Conservation (phyloP, 1,284 basidiomycete species). For the Ganoderma multipileum region DNA sequence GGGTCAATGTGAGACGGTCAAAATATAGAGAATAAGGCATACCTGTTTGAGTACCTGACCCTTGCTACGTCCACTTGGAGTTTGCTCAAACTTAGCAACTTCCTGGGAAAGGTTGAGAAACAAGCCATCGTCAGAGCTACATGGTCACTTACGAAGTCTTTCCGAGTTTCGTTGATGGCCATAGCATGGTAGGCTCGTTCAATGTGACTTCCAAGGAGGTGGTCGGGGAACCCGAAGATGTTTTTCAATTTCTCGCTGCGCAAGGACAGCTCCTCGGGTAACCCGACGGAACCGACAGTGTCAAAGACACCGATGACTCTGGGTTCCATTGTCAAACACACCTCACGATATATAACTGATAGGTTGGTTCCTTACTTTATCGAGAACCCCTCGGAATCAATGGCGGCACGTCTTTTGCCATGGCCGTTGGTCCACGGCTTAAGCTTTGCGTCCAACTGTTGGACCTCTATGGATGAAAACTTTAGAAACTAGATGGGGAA, state of each 20-base stretch:
- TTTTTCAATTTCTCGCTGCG: conserved; percentile 47
- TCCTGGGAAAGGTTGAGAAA: neutral
- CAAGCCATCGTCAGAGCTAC: neutral
- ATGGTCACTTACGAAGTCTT: conserved; percentile 62
- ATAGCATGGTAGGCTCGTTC: conserved; percentile 70
- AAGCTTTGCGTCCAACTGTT: conserved; percentile 50
- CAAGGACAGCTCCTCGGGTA: conserved; percentile 66
- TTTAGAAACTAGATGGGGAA: neutral
- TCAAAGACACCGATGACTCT: conserved; percentile 79
- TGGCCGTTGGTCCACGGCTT: conserved; percentile 60
- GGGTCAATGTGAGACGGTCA: no score
- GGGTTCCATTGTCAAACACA: neutral
- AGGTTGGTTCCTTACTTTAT: conserved; percentile 60
- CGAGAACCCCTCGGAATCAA: conserved; percentile 55
- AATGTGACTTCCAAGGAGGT: conserved; percentile 64
- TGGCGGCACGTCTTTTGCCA: conserved; percentile 58
- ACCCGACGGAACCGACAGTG: conserved; percentile 72
- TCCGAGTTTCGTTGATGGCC: conserved; percentile 68
- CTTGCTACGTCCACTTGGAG: conserved; percentile 55
- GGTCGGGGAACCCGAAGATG: conserved; percentile 71
- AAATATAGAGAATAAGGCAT: conserved; percentile 21
- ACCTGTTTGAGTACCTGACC: conserved; percentile 70
- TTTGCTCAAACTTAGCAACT: conserved; percentile 64
- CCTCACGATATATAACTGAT: neutral
- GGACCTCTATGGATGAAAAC: conserved; percentile 47